These are phyloP conservation scores for Clitopilus hobsonii DNA, from an alignment of 768 basidiomycete species.

Conservation along the genomic window DNA sequence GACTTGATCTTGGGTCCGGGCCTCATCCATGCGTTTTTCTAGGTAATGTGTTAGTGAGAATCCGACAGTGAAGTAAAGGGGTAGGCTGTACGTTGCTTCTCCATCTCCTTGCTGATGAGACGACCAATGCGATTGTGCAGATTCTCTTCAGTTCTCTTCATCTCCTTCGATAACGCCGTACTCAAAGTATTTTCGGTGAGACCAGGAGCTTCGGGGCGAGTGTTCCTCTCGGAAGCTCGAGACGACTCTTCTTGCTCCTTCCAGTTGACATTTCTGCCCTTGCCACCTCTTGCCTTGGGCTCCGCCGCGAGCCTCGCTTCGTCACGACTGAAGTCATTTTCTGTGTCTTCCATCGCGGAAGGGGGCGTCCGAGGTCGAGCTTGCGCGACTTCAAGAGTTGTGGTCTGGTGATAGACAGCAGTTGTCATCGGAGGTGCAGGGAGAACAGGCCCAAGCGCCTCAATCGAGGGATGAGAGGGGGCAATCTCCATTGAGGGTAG, in stretches of 20 bases:
- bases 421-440: slow-evolving; percentile 16
- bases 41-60: slow-evolving; percentile 2
- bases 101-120: slow-evolving; percentile 81
- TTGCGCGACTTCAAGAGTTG: slow-evolving; percentile 26
- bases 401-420: slow-evolving; percentile 12
- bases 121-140: slow-evolving; percentile 74
- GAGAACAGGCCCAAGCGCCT: neutral
- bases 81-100: slow-evolving; percentile 79
- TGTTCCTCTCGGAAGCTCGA: slow-evolving; percentile 35
- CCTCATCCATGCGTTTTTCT: slow-evolving; percentile 86
- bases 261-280: slow-evolving; percentile 55
- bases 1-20: slow-evolving; percentile 69
- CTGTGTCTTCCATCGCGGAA: slow-evolving; percentile 59
- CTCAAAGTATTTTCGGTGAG: slow-evolving; percentile 53
- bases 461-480: slow-evolving; percentile 10
- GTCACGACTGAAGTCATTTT: slow-evolving; percentile 58
- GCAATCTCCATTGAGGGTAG: slow-evolving; percentile 40
- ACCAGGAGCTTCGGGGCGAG: slow-evolving; percentile 27
- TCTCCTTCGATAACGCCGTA: slow-evolving; percentile 66
- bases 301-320: slow-evolving; percentile 39
- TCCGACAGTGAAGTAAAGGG: neutral
- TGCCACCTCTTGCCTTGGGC: slow-evolving; percentile 58
- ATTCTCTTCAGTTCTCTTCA: slow-evolving; percentile 78
- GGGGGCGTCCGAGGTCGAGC: slow-evolving; percentile 59
- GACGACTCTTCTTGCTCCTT: slow-evolving; percentile 36